Evolutionary conservation across 345 rosid genomes (phyloP).

Genomic region (Hevea brasiliensis): DNA sequence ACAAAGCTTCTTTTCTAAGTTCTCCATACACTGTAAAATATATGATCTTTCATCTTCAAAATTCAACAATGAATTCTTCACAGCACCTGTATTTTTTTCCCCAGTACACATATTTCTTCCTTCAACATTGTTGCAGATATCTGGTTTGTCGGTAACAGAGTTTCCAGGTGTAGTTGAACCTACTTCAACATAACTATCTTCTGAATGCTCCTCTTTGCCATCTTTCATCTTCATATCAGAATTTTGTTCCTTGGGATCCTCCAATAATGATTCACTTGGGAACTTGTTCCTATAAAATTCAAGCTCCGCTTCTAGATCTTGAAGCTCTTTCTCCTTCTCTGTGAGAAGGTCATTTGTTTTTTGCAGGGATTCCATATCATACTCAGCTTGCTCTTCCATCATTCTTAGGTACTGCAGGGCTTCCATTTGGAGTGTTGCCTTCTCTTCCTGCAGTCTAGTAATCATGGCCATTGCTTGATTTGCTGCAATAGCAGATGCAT

Average conservation of each 20-base stretch:
- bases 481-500: slow-evolving; percentile 74
- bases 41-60: slow-evolving; percentile 53
- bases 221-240: slow-evolving; percentile 19
- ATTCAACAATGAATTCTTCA: slow-evolving; percentile 29
- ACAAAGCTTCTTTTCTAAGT: slow-evolving; percentile 46
- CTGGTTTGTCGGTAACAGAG: slow-evolving; percentile 2
- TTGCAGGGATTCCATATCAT: slow-evolving; percentile 90
- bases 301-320: slow-evolving; percentile 83
- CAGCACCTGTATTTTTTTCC: slow-evolving; percentile 9
- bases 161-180: not conserved
- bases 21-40: slow-evolving; percentile 43
- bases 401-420: slow-evolving; percentile 84
- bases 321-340: slow-evolving; percentile 78
- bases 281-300: slow-evolving; percentile 58
- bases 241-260: slow-evolving; percentile 16
- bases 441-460: slow-evolving; percentile 93
- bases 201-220: slow-evolving; percentile 21
- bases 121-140: not conserved
- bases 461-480: slow-evolving; percentile 99
- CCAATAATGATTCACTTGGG: slow-evolving; percentile 30
- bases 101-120: slow-evolving; percentile 5
- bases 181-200: slow-evolving; percentile 21
- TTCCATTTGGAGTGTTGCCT: slow-evolving; percentile 87
- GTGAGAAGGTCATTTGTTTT: slow-evolving; percentile 70
- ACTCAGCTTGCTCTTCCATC: slow-evolving; percentile 88